Evolutionary conservation across 2,329 filamentous ascomycete genomes (phyloP).

Genomic region (Parascedosporium putredinis): DNA sequence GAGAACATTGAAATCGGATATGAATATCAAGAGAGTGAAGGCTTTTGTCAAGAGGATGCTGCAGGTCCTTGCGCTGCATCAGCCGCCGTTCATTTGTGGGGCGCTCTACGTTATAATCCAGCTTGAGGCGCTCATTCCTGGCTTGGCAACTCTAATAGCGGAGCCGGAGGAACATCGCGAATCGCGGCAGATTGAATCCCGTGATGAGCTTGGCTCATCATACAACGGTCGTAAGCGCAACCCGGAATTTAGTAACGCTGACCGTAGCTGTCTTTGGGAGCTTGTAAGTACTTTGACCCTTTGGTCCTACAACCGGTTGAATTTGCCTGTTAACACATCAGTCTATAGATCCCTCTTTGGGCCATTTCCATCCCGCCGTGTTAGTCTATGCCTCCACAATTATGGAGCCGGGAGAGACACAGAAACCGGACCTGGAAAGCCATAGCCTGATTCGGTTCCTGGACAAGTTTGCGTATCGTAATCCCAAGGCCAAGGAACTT

Average conservation of each 20-base stretch:
- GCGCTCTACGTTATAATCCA: slow-evolving; percentile 84
- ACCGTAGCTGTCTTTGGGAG: slow-evolving; percentile 89
- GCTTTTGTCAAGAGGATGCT: slow-evolving; percentile 91
- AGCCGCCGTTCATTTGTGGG: slow-evolving; percentile 85
- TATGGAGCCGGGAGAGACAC: slow-evolving; percentile 58
- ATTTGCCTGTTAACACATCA: no score
- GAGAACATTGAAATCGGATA: slow-evolving; percentile 75
- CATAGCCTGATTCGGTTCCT: slow-evolving; percentile 93
- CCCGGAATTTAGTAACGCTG: slow-evolving; percentile 87
- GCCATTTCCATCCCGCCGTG: slow-evolving; percentile 90
- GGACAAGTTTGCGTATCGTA: slow-evolving; percentile 97
- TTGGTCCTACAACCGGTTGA: no score
- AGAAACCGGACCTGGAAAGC: slow-evolving; percentile 81
- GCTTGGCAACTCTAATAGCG: slow-evolving; percentile 65
- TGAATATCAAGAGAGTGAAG: slow-evolving; percentile 86
- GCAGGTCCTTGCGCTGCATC: slow-evolving; percentile 78
- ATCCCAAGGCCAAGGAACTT: slow-evolving; percentile 61
- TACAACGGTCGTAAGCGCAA: slow-evolving; percentile 91
- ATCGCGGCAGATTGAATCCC: slow-evolving; percentile 33
- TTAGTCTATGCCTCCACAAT: slow-evolving; percentile 69
- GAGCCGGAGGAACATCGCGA: slow-evolving; percentile 57
- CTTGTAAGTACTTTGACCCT: slow-evolving; percentile 57
- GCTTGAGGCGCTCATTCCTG: slow-evolving; percentile 68
- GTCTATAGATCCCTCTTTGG: slow-evolving; percentile 50
- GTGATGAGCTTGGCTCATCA: slow-evolving; percentile 40